Conservation (phyloP, 805 yeast species). For the Limtongozyma cylindracea region DNA sequence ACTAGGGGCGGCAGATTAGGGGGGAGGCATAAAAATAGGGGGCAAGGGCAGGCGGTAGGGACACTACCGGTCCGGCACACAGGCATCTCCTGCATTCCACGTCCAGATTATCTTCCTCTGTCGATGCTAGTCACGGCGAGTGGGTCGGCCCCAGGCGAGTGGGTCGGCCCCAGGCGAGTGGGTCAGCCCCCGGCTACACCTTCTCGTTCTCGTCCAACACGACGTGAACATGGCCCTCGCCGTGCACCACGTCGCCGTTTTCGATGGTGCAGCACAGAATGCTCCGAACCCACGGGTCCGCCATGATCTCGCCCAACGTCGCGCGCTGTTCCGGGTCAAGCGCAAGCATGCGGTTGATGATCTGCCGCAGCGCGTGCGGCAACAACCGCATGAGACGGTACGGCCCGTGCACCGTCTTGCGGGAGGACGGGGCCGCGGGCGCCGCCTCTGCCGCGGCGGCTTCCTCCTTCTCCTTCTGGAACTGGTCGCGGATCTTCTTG, state of each 20-base stretch:
- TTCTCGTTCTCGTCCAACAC: too few species aligned
- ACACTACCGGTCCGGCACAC: too few species aligned
- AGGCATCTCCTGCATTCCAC: too few species aligned
- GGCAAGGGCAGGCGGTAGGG: too few species aligned
- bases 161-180: too few species aligned
- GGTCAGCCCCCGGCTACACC: too few species aligned
- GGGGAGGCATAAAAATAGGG: too few species aligned
- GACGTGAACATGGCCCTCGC: too few species aligned
- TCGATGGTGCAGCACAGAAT: slow-evolving; percentile 49
- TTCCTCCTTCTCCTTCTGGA: slow-evolving; percentile 1
- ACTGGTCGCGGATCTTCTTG: slow-evolving; percentile 1
- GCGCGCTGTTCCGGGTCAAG: slow-evolving; percentile 40
- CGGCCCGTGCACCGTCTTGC: slow-evolving; percentile 45
- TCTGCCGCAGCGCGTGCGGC: slow-evolving; percentile 68
- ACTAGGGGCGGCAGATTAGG: neutral
- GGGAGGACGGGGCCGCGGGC: slow-evolving; percentile 1
- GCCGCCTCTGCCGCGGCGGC: slow-evolving; percentile 1
- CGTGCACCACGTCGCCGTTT: too few species aligned
- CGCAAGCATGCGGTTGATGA: slow-evolving; percentile 37
- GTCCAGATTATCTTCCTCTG: too few species aligned
- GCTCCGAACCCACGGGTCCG: slow-evolving; percentile 46
- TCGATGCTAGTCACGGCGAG: too few species aligned
- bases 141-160: too few species aligned
- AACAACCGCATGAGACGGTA: slow-evolving; percentile 56
- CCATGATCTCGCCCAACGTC: slow-evolving; percentile 33